phyloP scores from a whole-genome alignment of 768 basidiomycete species.

The Termitomyces sp. region DNA sequence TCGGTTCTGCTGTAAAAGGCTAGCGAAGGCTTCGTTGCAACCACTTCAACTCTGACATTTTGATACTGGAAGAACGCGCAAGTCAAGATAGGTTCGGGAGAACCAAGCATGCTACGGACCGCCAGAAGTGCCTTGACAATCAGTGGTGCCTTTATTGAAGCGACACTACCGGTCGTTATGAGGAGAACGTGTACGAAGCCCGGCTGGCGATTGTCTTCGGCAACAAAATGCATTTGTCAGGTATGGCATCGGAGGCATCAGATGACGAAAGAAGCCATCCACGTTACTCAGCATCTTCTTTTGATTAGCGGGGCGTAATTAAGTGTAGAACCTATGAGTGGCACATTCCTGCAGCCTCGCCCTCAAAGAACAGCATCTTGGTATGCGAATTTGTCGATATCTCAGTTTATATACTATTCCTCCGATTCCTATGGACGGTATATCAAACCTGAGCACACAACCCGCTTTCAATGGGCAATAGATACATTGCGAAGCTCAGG shows the following conservation, averaged over 20 bases:
- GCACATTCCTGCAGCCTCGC: neutral
- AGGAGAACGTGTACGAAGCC: conserved; percentile 66
- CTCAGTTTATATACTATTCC: too few species aligned
- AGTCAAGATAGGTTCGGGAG: neutral
- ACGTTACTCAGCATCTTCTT: neutral
- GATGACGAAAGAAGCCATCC: neutral
- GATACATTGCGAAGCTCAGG: neutral
- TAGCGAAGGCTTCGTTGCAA: conserved; percentile 73
- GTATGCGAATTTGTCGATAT: too few species aligned
- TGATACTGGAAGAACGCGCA: conserved; percentile 45
- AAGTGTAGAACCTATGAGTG: neutral
- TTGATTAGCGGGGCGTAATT: too few species aligned
- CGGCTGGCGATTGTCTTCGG: conserved; percentile 33
- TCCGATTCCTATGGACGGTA: too few species aligned
- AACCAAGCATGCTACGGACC: conserved; percentile 25
- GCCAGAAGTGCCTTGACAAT: conserved; percentile 74
- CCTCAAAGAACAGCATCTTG: neutral
- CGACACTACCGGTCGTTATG: conserved; percentile 92
- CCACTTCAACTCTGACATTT: conserved; percentile 76
- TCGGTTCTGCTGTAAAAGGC: conserved; percentile 65
- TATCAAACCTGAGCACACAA: neutral
- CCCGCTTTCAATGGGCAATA: neutral
- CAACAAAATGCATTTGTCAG: conserved; percentile 28
- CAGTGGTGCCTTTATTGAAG: conserved; percentile 88
- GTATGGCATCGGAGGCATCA: neutral